Percentiles rank a stretch among this genome's conserved stretches.
Conservation (phyloP, 345 rosid species). For the Pugionium cornutum region DNA sequence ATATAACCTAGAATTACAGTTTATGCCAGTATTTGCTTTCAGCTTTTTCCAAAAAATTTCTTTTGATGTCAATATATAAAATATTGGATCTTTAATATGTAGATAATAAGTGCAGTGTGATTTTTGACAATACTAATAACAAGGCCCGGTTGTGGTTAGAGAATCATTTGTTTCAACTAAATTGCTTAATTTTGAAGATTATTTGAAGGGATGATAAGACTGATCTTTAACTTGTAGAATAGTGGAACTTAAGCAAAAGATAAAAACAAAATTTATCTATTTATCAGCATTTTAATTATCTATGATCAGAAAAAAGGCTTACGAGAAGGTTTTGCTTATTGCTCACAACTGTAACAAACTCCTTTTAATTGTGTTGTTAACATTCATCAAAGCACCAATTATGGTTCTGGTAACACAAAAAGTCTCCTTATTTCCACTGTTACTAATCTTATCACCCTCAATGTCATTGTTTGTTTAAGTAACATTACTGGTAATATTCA, state of each 20-base stretch:
- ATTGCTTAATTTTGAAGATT: conserved; percentile 42
- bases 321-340: conserved; percentile 25
- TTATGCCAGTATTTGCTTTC: too few relatives aligned
- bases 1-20: too few relatives aligned
- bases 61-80: too few relatives aligned
- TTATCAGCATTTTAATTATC: too few relatives aligned
- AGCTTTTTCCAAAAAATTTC: too few relatives aligned
- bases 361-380: conserved; percentile 34
- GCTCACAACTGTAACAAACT: conserved; percentile 38
- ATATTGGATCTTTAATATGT: background rate
- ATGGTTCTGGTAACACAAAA: conserved; percentile 23
- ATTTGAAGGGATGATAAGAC: conserved; percentile 13
- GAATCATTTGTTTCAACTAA: conserved; percentile 45
- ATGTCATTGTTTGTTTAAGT: conserved; percentile 36
- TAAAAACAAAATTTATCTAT: too few relatives aligned
- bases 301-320: background rate
- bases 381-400: conserved; percentile 29
- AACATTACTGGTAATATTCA: conserved; percentile 7
- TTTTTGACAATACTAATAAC: conserved; percentile 27
- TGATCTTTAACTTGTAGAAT: conserved; percentile 31
- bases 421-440: conserved; percentile 3
- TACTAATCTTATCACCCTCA: conserved; percentile 30
- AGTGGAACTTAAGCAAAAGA: conserved; percentile 4
- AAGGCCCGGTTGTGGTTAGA: conserved; percentile 40
- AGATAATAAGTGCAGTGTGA: background rate